Conservation (phyloP, 805 yeast species). For the Schwanniomyces occidentalis region DNA sequence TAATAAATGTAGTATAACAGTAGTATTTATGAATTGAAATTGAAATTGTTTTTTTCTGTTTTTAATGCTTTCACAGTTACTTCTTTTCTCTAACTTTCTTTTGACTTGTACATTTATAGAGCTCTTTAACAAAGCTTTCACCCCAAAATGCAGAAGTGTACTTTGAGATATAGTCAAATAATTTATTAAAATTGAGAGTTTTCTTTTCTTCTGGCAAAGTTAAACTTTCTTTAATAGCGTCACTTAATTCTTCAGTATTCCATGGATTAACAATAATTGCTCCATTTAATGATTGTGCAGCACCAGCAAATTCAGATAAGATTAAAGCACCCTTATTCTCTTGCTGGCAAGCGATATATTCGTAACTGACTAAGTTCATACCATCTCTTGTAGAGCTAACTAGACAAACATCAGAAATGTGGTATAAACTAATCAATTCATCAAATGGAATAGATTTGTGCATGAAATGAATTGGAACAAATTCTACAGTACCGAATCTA, state of each 20-base stretch:
- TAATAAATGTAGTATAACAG: too few relatives aligned
- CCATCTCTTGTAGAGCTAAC: slow-evolving; percentile 97
- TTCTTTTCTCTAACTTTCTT: neutral
- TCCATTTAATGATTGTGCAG: slow-evolving; percentile 97
- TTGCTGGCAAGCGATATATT: slow-evolving; percentile 93
- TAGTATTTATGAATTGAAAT: too few relatives aligned
- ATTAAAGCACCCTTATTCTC: slow-evolving; percentile 84
- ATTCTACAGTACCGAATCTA: slow-evolving; percentile 92
- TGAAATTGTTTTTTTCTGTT: too few relatives aligned
- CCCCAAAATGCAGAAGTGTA: slow-evolving; percentile 98
- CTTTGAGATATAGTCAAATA: slow-evolving; percentile 85
- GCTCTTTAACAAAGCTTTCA: slow-evolving; percentile 87
- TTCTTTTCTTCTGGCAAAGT: slow-evolving; percentile 84
- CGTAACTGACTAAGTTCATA: slow-evolving; percentile 95
- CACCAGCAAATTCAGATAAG: slow-evolving; percentile 95
- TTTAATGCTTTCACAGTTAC: too few relatives aligned
- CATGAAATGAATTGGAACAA: slow-evolving; percentile 95
- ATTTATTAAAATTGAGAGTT: slow-evolving; percentile 72
- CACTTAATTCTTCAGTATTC: slow-evolving; percentile 93
- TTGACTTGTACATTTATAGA: slow-evolving; percentile 41
- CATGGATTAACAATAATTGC: slow-evolving; percentile 94
- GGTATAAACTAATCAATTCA: slow-evolving; percentile 85
- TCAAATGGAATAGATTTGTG: slow-evolving; percentile 90
- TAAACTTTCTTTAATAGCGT: slow-evolving; percentile 81
- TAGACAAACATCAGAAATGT: slow-evolving; percentile 84